Base-by-base conservation (phyloP, 2,329 filamentous ascomycete genomes). In the Neurospora sp. region DNA sequence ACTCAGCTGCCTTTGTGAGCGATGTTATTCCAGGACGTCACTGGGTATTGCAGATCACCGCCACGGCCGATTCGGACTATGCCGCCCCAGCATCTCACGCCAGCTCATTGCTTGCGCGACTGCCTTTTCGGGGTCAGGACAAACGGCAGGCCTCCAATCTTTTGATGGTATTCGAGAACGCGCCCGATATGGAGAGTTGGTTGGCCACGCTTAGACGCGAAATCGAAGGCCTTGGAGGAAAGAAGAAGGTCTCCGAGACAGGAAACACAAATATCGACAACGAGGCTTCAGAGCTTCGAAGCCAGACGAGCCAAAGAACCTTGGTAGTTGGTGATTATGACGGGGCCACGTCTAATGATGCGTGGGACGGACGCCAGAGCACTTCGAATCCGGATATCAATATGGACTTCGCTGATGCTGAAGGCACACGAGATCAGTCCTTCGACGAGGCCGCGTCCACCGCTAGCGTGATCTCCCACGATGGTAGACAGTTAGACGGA, bases 1-100 rank as follows among this genome's bases (percentile, higher is more conserved):
- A 91, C 67, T 94, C 92, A 3, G 91, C 91, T 11, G 92, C 91
- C 5, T 95, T 93, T 78, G 92, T 90, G 1, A 93, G 89, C 74
- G 92, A 96, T 77, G 83, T 91, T 15, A 93, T 95, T 69, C 91
- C 91, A 3, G 92, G 92, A 6, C 88, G 88, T 71, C 91, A 93
- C 76, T 94, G 91, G 88, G 92, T 95, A 6, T 79, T 95, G 15
- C 91, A 93, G 74, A 87, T 95, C 28, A 90, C 89, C 2, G 90
- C 92, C 42, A 82, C 84, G 9, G 87, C 89, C 70, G 88, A 89
- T 67, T 79, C 85, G 2, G 86, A 91, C 40, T 87, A 87, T 38
- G 81, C 78, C 1, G 76, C 84, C 15, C 23, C 52, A 15, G 76
- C 82, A 3, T 75, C 82, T 2, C 85, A 87, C 43, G 82, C 86